Base-by-base conservation (phyloP, 2,329 filamentous ascomycete genomes). In the Fusarium ramigenum region DNA sequence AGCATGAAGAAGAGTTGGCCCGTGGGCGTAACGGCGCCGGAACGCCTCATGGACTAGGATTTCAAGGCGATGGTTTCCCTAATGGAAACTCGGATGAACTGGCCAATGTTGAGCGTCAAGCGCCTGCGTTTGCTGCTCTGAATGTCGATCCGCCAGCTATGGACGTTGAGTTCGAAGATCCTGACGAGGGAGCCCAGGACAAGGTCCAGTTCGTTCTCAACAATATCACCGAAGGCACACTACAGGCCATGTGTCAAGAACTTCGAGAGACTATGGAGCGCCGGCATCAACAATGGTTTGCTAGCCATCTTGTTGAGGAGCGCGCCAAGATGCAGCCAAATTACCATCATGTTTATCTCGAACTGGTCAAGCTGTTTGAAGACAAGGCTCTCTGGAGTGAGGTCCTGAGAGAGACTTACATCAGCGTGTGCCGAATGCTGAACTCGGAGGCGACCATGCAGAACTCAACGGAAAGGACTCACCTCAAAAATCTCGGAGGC, bases 291-390 rank as follows among this genome's bases (percentile, higher is more conserved):
- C 94, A 97, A 79, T 99, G 96, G 96, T 99, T 99, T 79, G 96
- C 97, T 11, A 92, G 91, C 53, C 97, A 98, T 79, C 87, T 99
- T 15, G 96, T 99, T 6, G 96, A 98, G 79, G 94, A 98, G 80
- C 94, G 97, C 50, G 97, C 96, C 37, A 98, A 98, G 83, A 92
- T 97, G 86, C 96, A 99, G 80, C 95, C 96, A 10, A 99, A 99
- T 81, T 98, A 97, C 79, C 96, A 99, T 77, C 89, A 93, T 67
- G 90, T 99, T 28, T 99, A 99, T 80, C 88, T 98, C 56, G 93
- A 97, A 77, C 89, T 99, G 58, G 89, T 99, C 68, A 92, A 92
- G 63, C 89, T 95, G 39, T 94, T 98, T 75, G 90, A 93, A 75
- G 91, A 96, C 80, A 93, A 90, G 78, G 84, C 88, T 15, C 85